phyloP scores from a whole-genome alignment of 768 basidiomycete genomes.

The Hypsizygus marmoreus region DNA sequence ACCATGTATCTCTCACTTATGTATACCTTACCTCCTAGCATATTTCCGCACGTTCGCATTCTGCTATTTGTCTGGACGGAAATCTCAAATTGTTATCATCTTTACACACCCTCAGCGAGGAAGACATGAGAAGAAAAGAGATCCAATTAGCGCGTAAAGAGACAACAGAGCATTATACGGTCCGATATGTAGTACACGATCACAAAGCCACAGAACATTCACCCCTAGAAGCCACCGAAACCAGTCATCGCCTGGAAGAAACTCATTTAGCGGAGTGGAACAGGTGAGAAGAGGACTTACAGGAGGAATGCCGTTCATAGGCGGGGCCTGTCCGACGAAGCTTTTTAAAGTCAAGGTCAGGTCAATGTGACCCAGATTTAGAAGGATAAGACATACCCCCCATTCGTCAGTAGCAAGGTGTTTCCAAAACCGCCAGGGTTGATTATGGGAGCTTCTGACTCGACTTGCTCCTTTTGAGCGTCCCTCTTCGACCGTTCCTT shows the following conservation, averaged over 20 bases:
- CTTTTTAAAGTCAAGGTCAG: constrained; percentile 34
- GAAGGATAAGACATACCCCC: constrained; percentile 48
- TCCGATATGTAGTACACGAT: constrained; percentile 30
- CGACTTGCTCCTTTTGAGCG: constrained; percentile 84
- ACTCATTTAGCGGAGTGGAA: constrained; percentile 3
- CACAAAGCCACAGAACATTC: constrained; percentile 23
- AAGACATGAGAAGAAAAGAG: constrained; percentile 6
- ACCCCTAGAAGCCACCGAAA: constrained; percentile 41
- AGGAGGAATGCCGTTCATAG: constrained; percentile 71
- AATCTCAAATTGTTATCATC: not conserved
- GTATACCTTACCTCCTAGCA: constrained; percentile 19
- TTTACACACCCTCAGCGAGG: not conserved
- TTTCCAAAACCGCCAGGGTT: constrained; percentile 74
- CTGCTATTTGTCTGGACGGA: not conserved
- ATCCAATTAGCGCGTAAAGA: constrained; percentile 27
- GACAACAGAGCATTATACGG: constrained; percentile 29
- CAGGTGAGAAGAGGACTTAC: constrained; percentile 39
- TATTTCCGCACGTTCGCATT: not conserved
- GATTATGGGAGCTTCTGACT: constrained; percentile 85
- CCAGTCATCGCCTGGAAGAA: constrained; percentile 61
- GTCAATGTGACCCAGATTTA: not conserved
- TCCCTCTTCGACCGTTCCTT: constrained; percentile 87
- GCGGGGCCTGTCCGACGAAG: constrained; percentile 65
- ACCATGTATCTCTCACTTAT: constrained; percentile 19
- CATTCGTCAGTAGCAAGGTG: constrained; percentile 71